phyloP scores from a whole-genome alignment of 805 yeast genomes.

The Lachancea quebecensis region DNA sequence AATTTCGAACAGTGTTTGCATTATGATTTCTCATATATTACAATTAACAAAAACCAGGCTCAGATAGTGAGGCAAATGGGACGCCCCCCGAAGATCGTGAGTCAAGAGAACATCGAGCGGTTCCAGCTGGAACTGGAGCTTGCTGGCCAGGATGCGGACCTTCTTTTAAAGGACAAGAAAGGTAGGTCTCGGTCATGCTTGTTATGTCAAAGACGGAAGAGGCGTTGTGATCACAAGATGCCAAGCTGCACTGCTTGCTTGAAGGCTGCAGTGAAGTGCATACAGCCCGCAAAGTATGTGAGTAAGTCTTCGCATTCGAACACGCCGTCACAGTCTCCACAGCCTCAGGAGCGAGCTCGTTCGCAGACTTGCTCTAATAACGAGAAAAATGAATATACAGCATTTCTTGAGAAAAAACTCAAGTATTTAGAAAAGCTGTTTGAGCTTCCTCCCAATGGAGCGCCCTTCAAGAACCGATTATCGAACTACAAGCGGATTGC shows the following conservation, averaged over 20 bases:
- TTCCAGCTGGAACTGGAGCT: constrained; percentile 30
- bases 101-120: constrained; percentile 30
- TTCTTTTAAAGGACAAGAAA: constrained; percentile 37
- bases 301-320: not conserved
- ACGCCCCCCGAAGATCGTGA: constrained; percentile 31
- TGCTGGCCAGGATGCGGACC: constrained; percentile 28
- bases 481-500: constrained; percentile 34
- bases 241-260: constrained; percentile 63
- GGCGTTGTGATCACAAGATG: constrained; percentile 57
- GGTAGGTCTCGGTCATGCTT: constrained; percentile 53
- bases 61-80: constrained; percentile 22
- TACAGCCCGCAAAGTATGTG: constrained; percentile 55
- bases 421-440: constrained; percentile 44
- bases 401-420: constrained; percentile 48
- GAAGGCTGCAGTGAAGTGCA: constrained; percentile 54
- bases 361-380: not conserved
- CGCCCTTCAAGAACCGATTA: constrained; percentile 28
- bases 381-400: constrained; percentile 49
- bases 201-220: constrained; percentile 51
- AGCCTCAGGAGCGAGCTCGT: not conserved
- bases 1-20: no score
- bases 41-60: not conserved
- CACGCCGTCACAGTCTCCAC: constrained; percentile 1
- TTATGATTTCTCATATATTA: not conserved
- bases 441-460: constrained; percentile 21